Evolutionary conservation across 164 flowering plant species (phyloP).

Genomic region (Protea cynaroides): DNA sequence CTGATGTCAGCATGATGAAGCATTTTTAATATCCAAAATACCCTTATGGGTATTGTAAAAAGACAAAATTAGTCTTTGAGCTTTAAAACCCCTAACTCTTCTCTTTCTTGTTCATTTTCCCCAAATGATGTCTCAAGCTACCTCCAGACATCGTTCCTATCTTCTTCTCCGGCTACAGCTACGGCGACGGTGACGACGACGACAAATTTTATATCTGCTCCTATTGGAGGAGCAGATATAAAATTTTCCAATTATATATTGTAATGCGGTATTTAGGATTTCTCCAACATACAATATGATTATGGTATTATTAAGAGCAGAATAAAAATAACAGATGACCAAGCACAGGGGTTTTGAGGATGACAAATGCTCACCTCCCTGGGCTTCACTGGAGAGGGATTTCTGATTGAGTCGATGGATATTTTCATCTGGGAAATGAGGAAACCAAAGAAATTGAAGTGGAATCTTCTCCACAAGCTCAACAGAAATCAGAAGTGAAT

Average conservation of each 20-base stretch:
- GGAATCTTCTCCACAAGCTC: slow-evolving; percentile 19
- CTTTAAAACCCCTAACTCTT: too few species aligned
- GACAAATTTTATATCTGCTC: too few species aligned
- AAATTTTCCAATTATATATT: not conserved
- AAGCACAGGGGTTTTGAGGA: not conserved
- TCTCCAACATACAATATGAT: not conserved
- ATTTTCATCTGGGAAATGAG: slow-evolving; percentile 33
- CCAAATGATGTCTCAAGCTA: too few species aligned
- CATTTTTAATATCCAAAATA: too few species aligned
- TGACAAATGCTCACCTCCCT: slow-evolving; percentile 19
- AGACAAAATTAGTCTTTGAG: too few species aligned
- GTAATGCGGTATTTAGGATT: not conserved
- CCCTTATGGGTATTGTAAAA: too few species aligned
- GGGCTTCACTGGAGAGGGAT: slow-evolving; percentile 12
- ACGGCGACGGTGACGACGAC: too few species aligned
- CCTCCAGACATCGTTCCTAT: too few species aligned
- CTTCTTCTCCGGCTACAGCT: too few species aligned
- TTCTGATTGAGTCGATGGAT: slow-evolving; percentile 16
- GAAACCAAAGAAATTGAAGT: slow-evolving; percentile 45
- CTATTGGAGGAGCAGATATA: not conserved
- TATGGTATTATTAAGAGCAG: not conserved
- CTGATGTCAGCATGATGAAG: too few species aligned
- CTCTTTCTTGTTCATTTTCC: too few species aligned
- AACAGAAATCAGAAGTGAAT: slow-evolving; percentile 13
- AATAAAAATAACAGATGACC: not conserved